phyloP scores from a whole-genome alignment of 768 basidiomycete genomes.

The Aureoboletus auriporus region DNA sequence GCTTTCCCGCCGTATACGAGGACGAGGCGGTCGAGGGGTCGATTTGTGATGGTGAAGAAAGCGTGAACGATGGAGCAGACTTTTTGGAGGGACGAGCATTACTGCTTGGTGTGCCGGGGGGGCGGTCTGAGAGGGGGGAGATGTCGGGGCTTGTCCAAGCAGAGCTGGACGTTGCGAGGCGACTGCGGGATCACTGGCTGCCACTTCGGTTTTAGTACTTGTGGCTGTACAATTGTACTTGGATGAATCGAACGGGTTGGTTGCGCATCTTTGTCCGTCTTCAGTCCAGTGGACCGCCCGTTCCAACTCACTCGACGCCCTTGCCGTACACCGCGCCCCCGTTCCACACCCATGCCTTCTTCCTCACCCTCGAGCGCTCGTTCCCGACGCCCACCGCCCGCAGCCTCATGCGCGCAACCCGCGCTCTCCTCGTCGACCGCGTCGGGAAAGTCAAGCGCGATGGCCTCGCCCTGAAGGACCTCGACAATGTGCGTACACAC shows the following conservation, averaged over 20 bases:
- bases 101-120: conserved; percentile 37
- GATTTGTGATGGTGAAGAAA: neutral
- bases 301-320: conserved; percentile 15
- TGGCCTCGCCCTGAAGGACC: conserved; percentile 69
- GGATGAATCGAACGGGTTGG: conserved; percentile 5
- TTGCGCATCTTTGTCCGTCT: conserved; percentile 14
- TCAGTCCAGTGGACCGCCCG: conserved; percentile 9
- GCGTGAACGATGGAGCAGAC: conserved; percentile 2
- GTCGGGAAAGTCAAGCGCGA: conserved; percentile 67
- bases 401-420: conserved; percentile 79
- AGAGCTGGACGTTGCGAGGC: conserved; percentile 60
- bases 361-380: conserved; percentile 62
- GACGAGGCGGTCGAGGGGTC: neutral
- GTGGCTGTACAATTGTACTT: conserved; percentile 11
- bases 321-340: conserved; percentile 61
- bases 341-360: conserved; percentile 81
- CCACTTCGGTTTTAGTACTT: conserved; percentile 47
- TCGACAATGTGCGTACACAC: conserved; percentile 64
- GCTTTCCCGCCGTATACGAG: neutral
- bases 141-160: conserved; percentile 36
- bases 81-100: conserved; percentile 55
- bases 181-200: conserved; percentile 60
- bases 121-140: conserved; percentile 8
- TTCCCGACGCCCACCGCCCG: conserved; percentile 73
- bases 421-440: conserved; percentile 75